Base-by-base conservation (phyloP, 495 filamentous ascomycete genomes). In the Umbilicaria muhlenbergii region DNA sequence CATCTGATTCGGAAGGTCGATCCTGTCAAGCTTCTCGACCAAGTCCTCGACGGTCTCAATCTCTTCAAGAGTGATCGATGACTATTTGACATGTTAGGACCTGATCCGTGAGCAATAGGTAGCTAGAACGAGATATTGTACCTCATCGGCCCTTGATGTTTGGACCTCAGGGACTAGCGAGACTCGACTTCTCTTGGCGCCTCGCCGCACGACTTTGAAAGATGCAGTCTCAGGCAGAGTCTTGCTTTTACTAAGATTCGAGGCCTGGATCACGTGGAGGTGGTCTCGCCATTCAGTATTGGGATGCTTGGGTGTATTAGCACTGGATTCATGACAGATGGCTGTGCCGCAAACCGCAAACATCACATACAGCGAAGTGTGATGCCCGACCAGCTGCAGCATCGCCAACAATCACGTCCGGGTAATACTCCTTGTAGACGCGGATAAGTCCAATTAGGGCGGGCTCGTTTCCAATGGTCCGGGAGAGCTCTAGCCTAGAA, bases 351-450 rank as follows among this genome's bases (percentile, higher is more conserved):
- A 17, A 47, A 34, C 5, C 8, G 34, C 47, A 17, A 47, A 34
- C 11, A 32, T 41, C 24, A 28, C 24, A 28, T 69, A 49, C 68
- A 60, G 50, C 65, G 62, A 35, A 69, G 42, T 51, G 58, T 51
- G 53, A 62, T 51, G 39, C 57, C 49, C 36, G 60, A 56, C 24
- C 58, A 28, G 24, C 34, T 1, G 67, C 69, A 13, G 69, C 59
- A 53, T 78, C 76, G 32, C 78, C 81, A n/a, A 88, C 63, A 45
- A 92, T 81, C 39, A 92, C 80, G 59, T 92, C 85, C 5, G 87
- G 86, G 53, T 86, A 91, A 54, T 89, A 91, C 55, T 86, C 84
- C 52, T 91, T 91, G 63, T 80, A 94, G 7, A 87, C 70, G 44
- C 76, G 73, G 19, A 93, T 67, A n/a, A 94, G 67, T n/a, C 79